Conservation (phyloP, 2,329 filamentous ascomycete species). For the Aspergillaceae sp. region DNA sequence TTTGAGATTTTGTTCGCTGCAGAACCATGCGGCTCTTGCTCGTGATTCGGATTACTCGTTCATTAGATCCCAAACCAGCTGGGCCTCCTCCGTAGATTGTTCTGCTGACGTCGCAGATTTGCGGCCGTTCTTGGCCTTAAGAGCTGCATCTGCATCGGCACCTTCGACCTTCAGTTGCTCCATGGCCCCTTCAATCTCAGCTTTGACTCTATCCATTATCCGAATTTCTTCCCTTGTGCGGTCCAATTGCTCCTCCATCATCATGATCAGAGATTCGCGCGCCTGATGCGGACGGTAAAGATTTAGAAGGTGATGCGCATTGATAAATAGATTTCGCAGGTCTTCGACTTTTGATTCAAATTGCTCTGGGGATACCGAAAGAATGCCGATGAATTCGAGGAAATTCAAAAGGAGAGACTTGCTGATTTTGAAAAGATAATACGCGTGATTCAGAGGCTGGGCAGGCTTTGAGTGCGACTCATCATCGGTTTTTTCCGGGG, state of each 20-base stretch:
- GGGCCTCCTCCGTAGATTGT: slow-evolving; percentile 21
- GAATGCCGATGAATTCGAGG: slow-evolving; percentile 67
- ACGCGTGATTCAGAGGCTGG: slow-evolving; percentile 43
- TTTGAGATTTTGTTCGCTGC: not conserved
- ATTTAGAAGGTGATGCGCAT: slow-evolving; percentile 88
- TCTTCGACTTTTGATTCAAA: slow-evolving; percentile 67
- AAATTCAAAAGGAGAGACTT: slow-evolving; percentile 85
- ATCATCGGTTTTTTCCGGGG: slow-evolving; percentile 46
- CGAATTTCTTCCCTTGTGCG: slow-evolving; percentile 65
- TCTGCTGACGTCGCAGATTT: slow-evolving; percentile 8
- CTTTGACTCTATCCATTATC: slow-evolving; percentile 65
- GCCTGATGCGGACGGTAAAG: slow-evolving; percentile 92
- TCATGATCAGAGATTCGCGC: slow-evolving; percentile 71
- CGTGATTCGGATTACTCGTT: slow-evolving; percentile 13
- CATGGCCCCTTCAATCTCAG: slow-evolving; percentile 48
- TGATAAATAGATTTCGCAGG: slow-evolving; percentile 73
- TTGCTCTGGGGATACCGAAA: slow-evolving; percentile 58
- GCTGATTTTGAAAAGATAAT: slow-evolving; percentile 64
- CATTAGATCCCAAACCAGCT: slow-evolving; percentile 32
- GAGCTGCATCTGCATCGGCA: slow-evolving; percentile 9
- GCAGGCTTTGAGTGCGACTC: slow-evolving; percentile 32
- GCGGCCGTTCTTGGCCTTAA: slow-evolving; percentile 2
- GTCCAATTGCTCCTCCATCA: slow-evolving; percentile 80
- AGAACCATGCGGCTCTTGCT: not conserved
- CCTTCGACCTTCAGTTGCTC: slow-evolving; percentile 27